A percentile compares a stretch with the other conserved stretches of the same genome.
phyloP scores from a whole-genome alignment of 2,329 filamentous ascomycete genomes.

The Pestalotiopsis sp. region DNA sequence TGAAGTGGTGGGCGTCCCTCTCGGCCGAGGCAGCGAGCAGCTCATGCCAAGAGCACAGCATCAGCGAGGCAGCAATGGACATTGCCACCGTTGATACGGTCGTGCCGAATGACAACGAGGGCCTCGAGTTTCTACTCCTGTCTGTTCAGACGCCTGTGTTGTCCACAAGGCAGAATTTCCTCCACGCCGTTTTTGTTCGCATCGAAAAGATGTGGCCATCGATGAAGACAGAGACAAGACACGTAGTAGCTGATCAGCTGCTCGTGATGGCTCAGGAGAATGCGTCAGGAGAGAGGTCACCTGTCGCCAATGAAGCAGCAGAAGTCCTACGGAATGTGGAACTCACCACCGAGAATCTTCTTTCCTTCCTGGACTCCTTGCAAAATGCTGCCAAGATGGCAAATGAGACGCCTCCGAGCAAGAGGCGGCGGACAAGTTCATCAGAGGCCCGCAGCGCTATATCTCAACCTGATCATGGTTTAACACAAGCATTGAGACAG shows the following conservation, averaged over 20 bases:
- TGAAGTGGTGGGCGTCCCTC: constrained; percentile 69
- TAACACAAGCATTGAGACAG: constrained; percentile 63
- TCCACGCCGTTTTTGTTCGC: constrained; percentile 67
- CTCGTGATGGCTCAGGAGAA: constrained; percentile 60
- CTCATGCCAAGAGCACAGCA: constrained; percentile 47
- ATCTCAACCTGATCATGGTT: background rate
- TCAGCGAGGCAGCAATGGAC: constrained; percentile 44
- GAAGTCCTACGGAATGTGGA: constrained; percentile 73
- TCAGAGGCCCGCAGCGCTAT: constrained; percentile 62
- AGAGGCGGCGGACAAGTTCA: constrained; percentile 65
- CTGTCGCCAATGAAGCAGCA: constrained; percentile 61
- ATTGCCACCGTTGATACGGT: constrained; percentile 51
- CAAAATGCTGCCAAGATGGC: constrained; percentile 74
- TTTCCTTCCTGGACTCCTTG: constrained; percentile 72
- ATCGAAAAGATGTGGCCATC: constrained; percentile 72
- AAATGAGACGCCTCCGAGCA: constrained; percentile 70
- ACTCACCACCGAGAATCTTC: constrained; percentile 73
- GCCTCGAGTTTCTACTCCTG: constrained; percentile 53
- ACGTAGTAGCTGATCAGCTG: constrained; percentile 62
- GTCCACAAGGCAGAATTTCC: constrained; percentile 54
- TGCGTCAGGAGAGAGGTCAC: constrained; percentile 34
- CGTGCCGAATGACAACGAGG: constrained; percentile 53
- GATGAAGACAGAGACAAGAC: constrained; percentile 66
- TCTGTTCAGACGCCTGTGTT: constrained; percentile 44
- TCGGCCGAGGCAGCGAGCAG: constrained; percentile 50